Base-by-base conservation (phyloP, 2,329 filamentous ascomycete genomes). In the Sporothrix brunneoviolacea region DNA sequence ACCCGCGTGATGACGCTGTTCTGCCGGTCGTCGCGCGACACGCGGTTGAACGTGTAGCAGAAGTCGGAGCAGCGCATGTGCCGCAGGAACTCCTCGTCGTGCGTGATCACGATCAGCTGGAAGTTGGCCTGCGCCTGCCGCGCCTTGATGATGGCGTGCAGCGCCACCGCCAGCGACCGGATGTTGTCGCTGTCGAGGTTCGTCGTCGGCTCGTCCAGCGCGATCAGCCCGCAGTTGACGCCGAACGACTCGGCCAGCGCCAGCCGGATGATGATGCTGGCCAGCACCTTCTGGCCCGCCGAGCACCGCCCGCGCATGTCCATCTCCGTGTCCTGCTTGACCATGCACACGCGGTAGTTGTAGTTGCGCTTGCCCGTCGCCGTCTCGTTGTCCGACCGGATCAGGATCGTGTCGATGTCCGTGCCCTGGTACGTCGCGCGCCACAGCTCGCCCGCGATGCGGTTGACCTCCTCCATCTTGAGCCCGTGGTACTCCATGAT, bases 401-500 rank as follows among this genome's bases (percentile, higher is more conserved):
- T 97, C 62, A 94, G 79, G 63, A 98, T 95, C 1, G 88, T 93
- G 71, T 98, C 93, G 50, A 98, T 91, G 63, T 98, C 93, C 1
- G 91, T 97, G 57, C 93, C 93, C 64, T 94, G 88, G 69, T 98
- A 98, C 2, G 93, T 96, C 62, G 84, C 86, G 68, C 88, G 88
- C 93, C 93, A 98, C n/a, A 98, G 78, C 66, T 98, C 93, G 57
- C 87, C 88, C 45, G 94, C 85, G 65, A 96, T 96, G 51, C 83
- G 80, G 68, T 98, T 98, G 66, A 98, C 91, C 66, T 98, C 91
- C 59, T 93, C 88, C 93, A 98, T 98, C 74, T 98, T 98, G 64
- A 95, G 73, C 27, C 84, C 79, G 70, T 98, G 93, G 64, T 91
- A 98, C 62, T 88, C 88, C 88, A 98, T 96, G 62, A 98, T 94